Conservation (phyloP, 257 asterid genomes). For the Solanum tarapatanum region DNA sequence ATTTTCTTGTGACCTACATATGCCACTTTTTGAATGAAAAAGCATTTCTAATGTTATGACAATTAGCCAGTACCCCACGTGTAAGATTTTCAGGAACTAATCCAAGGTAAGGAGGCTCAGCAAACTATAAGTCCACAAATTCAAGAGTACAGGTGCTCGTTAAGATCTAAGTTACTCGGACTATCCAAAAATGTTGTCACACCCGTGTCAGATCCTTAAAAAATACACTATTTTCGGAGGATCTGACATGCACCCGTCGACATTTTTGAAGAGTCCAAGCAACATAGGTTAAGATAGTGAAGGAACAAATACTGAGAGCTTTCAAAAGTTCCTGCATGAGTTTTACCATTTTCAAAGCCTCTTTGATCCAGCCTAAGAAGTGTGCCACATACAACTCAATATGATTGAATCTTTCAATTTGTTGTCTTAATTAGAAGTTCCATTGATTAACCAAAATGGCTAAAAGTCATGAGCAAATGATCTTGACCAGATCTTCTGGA, state of each 20-base stretch:
- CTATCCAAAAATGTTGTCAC: too few relatives aligned
- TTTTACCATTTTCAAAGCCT: background rate
- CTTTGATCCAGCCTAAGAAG: background rate
- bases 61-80: background rate
- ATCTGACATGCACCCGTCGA: too few relatives aligned
- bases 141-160: background rate
- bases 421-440: background rate
- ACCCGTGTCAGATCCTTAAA: too few relatives aligned
- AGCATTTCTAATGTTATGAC: background rate
- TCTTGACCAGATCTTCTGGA: background rate
- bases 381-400: background rate
- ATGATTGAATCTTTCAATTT: background rate
- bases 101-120: background rate
- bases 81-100: background rate
- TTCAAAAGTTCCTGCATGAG: background rate
- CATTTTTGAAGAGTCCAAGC: too few relatives aligned
- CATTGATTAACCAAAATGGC: background rate
- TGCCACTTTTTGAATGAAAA: background rate
- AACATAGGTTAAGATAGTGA: background rate
- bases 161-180: background rate
- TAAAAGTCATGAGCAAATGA: background rate
- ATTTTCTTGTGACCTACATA: background rate
- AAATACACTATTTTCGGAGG: too few relatives aligned
- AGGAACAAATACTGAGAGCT: background rate
- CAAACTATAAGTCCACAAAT: background rate